These are phyloP conservation scores for Pythium periplocum DNA, from an alignment of 352 stramenopile genomes.

Conservation along the genomic window DNA sequence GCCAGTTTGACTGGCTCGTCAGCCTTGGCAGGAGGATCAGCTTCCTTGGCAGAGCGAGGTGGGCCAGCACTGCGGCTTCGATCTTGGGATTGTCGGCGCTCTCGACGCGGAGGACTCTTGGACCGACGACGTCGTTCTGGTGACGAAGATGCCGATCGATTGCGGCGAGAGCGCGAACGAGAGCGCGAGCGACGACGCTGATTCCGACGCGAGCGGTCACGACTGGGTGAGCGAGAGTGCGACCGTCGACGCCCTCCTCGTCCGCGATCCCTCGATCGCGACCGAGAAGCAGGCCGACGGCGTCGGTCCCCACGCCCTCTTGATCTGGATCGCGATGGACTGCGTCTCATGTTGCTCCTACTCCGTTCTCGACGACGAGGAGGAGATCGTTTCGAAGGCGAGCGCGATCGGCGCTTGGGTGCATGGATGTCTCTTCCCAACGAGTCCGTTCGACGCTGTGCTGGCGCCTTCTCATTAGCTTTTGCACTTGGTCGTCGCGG, in stretches of 20 bases:
- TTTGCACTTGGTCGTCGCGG: conserved; percentile 1
- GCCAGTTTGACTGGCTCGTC: too few species aligned
- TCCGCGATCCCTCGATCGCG: not conserved
- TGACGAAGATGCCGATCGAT: too few species aligned
- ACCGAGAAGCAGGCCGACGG: conserved; percentile 1
- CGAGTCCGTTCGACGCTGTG: conserved; percentile 16
- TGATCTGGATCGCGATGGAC: conserved; percentile 11
- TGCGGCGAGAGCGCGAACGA: too few species aligned
- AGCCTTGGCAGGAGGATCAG: not conserved
- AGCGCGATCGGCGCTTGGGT: not conserved
- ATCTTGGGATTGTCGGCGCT: conserved; percentile 1
- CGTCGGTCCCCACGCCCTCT: not conserved
- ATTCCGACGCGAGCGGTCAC: not conserved
- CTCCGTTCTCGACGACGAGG: not conserved
- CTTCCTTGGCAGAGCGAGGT: not conserved
- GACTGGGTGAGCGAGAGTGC: not conserved
- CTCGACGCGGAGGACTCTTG: conserved; percentile 1
- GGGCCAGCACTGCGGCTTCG: conserved; percentile 5
- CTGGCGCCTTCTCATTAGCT: not conserved
- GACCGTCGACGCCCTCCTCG: not conserved
- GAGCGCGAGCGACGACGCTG: too few species aligned
- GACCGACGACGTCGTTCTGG: not conserved
- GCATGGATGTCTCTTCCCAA: conserved; percentile 15
- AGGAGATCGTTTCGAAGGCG: not conserved
- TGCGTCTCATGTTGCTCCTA: not conserved